A percentile compares a stretch with the other conserved stretches of the same genome.
Conservation (phyloP, 2,329 filamentous ascomycete species). For the Penicillium sp. region DNA sequence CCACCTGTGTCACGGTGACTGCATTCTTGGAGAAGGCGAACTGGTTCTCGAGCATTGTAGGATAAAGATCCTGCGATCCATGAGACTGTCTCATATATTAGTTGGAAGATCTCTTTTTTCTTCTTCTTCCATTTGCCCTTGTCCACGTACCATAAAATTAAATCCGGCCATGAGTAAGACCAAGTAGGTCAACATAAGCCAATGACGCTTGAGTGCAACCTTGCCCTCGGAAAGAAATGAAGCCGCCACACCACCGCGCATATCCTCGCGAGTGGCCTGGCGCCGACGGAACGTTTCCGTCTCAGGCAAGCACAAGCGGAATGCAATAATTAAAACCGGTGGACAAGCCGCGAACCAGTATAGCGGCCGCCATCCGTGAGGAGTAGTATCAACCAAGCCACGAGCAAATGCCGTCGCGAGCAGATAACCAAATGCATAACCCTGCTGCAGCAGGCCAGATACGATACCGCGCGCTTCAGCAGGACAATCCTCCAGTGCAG, state of each 20-base stretch:
- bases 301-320: slow-evolving; percentile 71
- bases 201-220: slow-evolving; percentile 70
- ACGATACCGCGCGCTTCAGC: slow-evolving; percentile 54
- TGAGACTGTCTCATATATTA: slow-evolving; percentile 48
- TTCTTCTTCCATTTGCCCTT: too few species aligned
- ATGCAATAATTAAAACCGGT: slow-evolving; percentile 72
- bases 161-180: slow-evolving; percentile 85
- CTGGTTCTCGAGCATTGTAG: slow-evolving; percentile 55
- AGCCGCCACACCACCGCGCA: slow-evolving; percentile 53
- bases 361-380: slow-evolving; percentile 74
- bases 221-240: slow-evolving; percentile 72
- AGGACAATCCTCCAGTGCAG: slow-evolving; percentile 58
- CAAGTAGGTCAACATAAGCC: slow-evolving; percentile 72
- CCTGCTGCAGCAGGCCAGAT: slow-evolving; percentile 58
- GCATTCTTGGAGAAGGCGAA: slow-evolving; percentile 51
- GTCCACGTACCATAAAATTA: slow-evolving; percentile 65
- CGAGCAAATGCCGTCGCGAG: slow-evolving; percentile 52
- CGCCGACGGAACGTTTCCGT: slow-evolving; percentile 66
- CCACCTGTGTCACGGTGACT: slow-evolving; percentile 65
- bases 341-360: slow-evolving; percentile 86
- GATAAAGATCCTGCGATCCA: slow-evolving; percentile 63
- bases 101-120: too few species aligned
- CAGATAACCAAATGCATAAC: slow-evolving; percentile 60
- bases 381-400: slow-evolving; percentile 58
- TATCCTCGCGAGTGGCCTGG: slow-evolving; percentile 55